Base-by-base conservation (phyloP, 805 yeast species). In the Myxozyma udenii region DNA sequence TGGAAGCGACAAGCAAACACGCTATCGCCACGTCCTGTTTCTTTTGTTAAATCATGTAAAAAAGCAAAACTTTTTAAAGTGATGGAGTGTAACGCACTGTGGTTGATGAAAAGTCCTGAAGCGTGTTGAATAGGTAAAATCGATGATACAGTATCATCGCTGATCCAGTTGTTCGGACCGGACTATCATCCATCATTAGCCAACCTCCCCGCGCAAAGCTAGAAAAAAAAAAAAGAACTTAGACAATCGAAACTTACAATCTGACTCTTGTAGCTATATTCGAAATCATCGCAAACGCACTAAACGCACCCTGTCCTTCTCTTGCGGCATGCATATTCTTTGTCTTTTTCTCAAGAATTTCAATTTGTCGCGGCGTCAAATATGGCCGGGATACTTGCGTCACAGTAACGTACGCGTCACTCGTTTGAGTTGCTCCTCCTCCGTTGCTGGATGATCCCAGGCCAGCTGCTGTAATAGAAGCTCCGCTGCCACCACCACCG, bases 1-100 rank as follows among this genome's bases (percentile, higher is more conserved):
- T 87, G 37, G 82, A 70, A 2, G 95, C 83, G 11, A 87, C 71
- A 57, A 84, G 80, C 18, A 87, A 66, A 49, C 87, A 76, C 5
- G 91, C 75, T 14, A 82, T 68, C 0, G 87, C 87, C n/a, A 86
- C 78, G 43, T 83, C 81, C n/a, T n/a, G n/a, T n/a, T n/a, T n/a
- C n/a, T n/a, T n/a, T n/a, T n/a, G n/a, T n/a, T 57, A 74, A 18
- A 23, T 28, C n/a, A 19, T 21, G 35, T 9, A 4, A 23, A 14
- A n/a, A n/a, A n/a, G n/a, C n/a, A n/a, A n/a, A n/a, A n/a, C n/a
- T n/a, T n/a, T n/a, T n/a, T n/a, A n/a, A n/a, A n/a, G n/a, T n/a
- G n/a, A n/a, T n/a, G n/a, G n/a, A n/a, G n/a, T n/a, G n/a, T n/a
- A n/a, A n/a, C n/a, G n/a, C n/a, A n/a, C n/a, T 30, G 46, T 25